Conservation (phyloP, 805 yeast species). For the Metschnikowia henanensis region DNA sequence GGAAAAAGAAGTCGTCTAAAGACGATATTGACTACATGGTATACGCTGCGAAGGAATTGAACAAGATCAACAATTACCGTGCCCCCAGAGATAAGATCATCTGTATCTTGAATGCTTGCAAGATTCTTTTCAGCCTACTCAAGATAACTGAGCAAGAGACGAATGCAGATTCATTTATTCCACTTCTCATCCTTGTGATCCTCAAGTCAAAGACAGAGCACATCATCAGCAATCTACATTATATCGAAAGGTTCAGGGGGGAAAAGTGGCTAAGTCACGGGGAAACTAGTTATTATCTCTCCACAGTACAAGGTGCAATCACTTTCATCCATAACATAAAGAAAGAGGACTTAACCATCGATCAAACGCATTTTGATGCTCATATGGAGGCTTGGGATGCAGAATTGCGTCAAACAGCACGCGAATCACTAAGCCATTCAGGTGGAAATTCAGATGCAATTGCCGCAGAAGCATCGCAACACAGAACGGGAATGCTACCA, state of each 20-base stretch:
- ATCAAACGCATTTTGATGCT: conserved; percentile 57
- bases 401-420: conserved; percentile 20
- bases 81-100: conserved; percentile 95
- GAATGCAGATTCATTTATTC: conserved; percentile 94
- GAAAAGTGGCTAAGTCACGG: conserved; percentile 72
- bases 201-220: conserved; percentile 64
- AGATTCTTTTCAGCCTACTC: conserved; percentile 85
- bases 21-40: conserved; percentile 44
- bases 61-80: conserved; percentile 76
- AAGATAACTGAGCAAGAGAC: conserved; percentile 67
- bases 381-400: conserved; percentile 53
- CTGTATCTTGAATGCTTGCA: conserved; percentile 88
- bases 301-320: conserved; percentile 88
- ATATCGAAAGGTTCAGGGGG: conserved; percentile 82
- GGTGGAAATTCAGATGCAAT: too few species aligned
- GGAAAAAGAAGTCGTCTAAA: conserved; percentile 16
- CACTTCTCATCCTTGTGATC: conserved; percentile 77
- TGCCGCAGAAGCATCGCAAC: conserved; percentile 10
- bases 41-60: conserved; percentile 69
- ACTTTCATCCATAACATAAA: conserved; percentile 69
- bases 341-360: conserved; percentile 57
- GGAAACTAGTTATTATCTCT: conserved; percentile 87
- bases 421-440: too few species aligned
- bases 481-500: conserved; percentile 25
- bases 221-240: conserved; percentile 76